Percentiles rank a stretch among this genome's conserved stretches.
Conservation (phyloP, 371 early-diverging fungal genomes). For the Mucor racemosus region DNA sequence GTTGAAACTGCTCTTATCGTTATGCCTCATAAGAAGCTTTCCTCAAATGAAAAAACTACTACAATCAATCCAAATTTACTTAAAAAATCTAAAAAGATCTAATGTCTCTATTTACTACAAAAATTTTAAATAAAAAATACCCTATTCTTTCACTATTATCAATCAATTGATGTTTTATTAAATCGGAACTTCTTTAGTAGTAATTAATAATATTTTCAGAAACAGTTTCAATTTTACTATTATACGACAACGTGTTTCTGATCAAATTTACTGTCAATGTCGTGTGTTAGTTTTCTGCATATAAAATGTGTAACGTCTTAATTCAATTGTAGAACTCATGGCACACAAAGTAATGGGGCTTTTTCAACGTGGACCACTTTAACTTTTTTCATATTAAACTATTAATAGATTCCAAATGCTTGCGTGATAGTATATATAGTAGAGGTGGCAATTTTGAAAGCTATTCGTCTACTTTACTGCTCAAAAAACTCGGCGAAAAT, state of each 20-base stretch:
- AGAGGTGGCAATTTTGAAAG: too few relatives aligned
- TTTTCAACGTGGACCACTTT: background rate
- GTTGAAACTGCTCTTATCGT: slow-evolving; percentile 23
- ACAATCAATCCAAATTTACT: background rate
- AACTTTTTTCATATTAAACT: background rate
- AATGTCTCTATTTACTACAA: background rate
- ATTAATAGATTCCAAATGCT: background rate
- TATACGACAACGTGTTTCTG: background rate
- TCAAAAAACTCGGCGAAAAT: too few relatives aligned
- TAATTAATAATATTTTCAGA: background rate
- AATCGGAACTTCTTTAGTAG: background rate
- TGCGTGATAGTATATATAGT: background rate
- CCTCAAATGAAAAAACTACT: background rate
- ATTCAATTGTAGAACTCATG: background rate
- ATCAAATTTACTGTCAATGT: background rate
- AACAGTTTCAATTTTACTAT: background rate
- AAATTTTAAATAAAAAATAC: background rate
- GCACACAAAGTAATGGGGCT: background rate
- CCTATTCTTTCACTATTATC: background rate
- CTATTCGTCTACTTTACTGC: too few relatives aligned
- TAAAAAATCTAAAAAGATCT: slow-evolving; percentile 7
- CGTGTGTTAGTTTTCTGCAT: background rate
- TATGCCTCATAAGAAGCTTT: slow-evolving; percentile 24
- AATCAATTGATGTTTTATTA: background rate
- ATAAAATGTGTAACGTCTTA: background rate